Base-by-base conservation (phyloP, 257 asterid genomes). In the Nicotiana tabacum region DNA sequence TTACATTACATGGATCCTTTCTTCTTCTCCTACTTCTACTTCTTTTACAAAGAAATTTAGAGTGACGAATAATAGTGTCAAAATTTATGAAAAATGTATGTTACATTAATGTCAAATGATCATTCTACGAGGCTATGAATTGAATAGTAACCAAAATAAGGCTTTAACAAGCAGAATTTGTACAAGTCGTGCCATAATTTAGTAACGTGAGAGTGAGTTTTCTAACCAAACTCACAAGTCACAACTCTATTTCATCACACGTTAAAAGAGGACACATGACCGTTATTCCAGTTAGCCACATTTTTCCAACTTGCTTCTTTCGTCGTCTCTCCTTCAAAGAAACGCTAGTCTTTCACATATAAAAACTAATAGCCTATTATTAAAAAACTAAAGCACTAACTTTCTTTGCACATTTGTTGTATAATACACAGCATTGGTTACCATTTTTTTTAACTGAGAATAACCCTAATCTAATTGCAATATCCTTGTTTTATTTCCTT, bases 251-350 rank as follows among this genome's bases (percentile, higher is more conserved):
- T 37, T 68, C 77, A 18, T 17, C 62, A 76, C 53, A 56, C 79
- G 72, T 51, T 60, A 48, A 68, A 68, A 43, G 46, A 56, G 76
- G 8, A 70, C 78, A 69, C 77, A 39, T 70, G 58, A 43, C 78
- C 15, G 78, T 70, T 70, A 70, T 70, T 70, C 78, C 58, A 39
- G 78, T 70, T 70, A 39, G 3, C 58, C 43, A 70, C 18, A 39
- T n/a, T 9, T 69, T 16, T 11, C 18, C 58, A 53, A 53, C 58
- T 65, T 35, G 1, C 55, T 68, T 33, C 77, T 35, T 35, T 68
- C 55, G 17, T 35, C 5, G 2, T n/a, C 9, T 69, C 30, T 69
- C 46, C 57, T 69, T n/a, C 77, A 37, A 18, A n/a, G 9, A 18
- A 69, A 69, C 77, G 15, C 12, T 6, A 69, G 57, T 39, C 33